Conservation (phyloP, 2,329 filamentous ascomycete species). For the Colletotrichum musae region DNA sequence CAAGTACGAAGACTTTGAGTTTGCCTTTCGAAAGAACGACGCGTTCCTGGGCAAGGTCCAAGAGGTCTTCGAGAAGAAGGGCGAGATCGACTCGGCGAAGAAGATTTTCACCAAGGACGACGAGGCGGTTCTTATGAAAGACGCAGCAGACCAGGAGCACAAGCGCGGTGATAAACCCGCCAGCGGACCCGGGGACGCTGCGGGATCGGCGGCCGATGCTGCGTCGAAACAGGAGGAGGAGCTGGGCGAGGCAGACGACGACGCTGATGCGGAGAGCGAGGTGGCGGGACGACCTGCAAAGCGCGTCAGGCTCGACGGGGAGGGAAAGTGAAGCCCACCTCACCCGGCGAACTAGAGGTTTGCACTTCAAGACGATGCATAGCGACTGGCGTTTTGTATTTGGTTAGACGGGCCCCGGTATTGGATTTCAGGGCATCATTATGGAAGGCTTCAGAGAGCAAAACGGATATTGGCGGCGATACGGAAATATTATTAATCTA, state of each 20-base stretch:
- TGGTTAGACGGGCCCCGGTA: neutral
- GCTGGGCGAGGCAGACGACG: slow-evolving; percentile 67
- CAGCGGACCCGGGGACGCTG: slow-evolving; percentile 41
- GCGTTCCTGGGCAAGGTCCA: slow-evolving; percentile 89
- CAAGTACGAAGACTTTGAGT: slow-evolving; percentile 98
- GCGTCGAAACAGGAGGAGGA: slow-evolving; percentile 62
- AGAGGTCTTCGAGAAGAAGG: slow-evolving; percentile 90
- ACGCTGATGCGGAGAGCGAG: slow-evolving; percentile 53
- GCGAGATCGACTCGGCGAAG: slow-evolving; percentile 85
- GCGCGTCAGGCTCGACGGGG: slow-evolving; percentile 31
- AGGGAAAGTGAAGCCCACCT: slow-evolving; percentile 25
- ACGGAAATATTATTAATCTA: neutral
- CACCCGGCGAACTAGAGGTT: neutral
- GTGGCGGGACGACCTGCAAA: slow-evolving; percentile 42
- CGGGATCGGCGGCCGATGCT: slow-evolving; percentile 48
- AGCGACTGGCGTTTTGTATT: slow-evolving; percentile 35
- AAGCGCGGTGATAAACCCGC: slow-evolving; percentile 53
- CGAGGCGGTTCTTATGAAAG: slow-evolving; percentile 71
- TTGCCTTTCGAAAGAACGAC: slow-evolving; percentile 88
- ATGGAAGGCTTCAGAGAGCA: neutral
- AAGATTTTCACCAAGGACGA: slow-evolving; percentile 82
- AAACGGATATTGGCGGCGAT: neutral
- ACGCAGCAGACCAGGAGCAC: slow-evolving; percentile 61
- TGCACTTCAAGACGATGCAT: slow-evolving; percentile 22
- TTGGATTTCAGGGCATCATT: neutral